Evolutionary conservation across 2,329 filamentous ascomycete genomes (phyloP).

Genomic region (Ophiostoma montium): DNA sequence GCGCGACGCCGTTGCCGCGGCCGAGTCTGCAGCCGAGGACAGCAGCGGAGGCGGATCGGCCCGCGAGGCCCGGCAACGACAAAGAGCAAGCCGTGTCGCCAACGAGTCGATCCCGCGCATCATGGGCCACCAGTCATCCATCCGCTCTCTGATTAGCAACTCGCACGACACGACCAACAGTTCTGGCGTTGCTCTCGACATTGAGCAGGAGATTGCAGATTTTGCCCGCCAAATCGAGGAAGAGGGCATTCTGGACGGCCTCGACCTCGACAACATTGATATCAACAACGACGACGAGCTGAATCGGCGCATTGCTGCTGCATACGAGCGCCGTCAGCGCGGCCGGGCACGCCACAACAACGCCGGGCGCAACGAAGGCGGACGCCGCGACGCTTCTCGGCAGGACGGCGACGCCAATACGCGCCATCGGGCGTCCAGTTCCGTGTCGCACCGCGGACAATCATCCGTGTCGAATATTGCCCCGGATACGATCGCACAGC

Average conservation of each 20-base stretch:
- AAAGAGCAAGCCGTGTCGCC: conserved; percentile 23
- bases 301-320: conserved; percentile 79
- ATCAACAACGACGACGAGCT: conserved; percentile 76
- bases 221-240: conserved; percentile 62
- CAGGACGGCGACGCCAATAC: conserved; percentile 15
- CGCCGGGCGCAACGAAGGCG: conserved; percentile 11
- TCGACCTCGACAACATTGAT: conserved; percentile 80
- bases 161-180: background rate
- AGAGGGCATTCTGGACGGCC: conserved; percentile 63
- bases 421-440: conserved; percentile 2
- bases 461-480: background rate
- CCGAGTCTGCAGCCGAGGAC: background rate
- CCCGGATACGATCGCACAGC: background rate
- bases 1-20: conserved; percentile 44
- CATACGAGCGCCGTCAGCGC: conserved; percentile 64
- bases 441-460: conserved; percentile 5
- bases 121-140: conserved; percentile 69
- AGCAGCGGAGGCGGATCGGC: background rate
- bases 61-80: conserved; percentile 1
- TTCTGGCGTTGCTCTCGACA: conserved; percentile 35
- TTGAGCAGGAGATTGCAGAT: conserved; percentile 80
- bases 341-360: conserved; percentile 30
- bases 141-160: conserved; percentile 70
- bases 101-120: conserved; percentile 20
- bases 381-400: conserved; percentile 27